phyloP scores from a whole-genome alignment of 495 filamentous ascomycete genomes.

The Chaetomium fimeti region DNA sequence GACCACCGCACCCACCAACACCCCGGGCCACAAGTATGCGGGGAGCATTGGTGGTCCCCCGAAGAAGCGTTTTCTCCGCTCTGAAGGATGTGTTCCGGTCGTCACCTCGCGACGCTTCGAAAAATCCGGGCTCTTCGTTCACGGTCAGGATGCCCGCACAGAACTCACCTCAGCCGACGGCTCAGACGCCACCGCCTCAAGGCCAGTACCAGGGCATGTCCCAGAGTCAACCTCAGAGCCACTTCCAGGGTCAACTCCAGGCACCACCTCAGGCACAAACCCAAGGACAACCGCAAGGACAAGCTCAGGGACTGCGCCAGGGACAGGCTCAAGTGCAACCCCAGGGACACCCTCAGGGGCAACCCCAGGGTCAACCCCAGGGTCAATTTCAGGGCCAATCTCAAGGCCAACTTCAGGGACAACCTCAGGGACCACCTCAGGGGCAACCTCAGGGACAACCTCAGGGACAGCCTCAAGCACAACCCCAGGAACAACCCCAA shows the following conservation, averaged over 20 bases:
- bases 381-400: too few species aligned
- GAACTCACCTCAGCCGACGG: not conserved
- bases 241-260: conserved; percentile 12
- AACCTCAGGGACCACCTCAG: not conserved
- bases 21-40: conserved; percentile 12
- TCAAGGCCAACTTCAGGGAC: too few species aligned
- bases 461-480: conserved; percentile 7
- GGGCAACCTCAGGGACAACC: conserved; percentile 4
- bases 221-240: conserved; percentile 8
- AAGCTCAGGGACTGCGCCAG: too few species aligned
- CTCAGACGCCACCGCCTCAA: conserved; percentile 13
- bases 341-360: conserved; percentile 17
- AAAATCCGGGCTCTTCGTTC: conserved; percentile 15
- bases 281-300: too few species aligned
- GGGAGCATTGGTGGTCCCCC: conserved; percentile 24
- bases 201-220: conserved; percentile 11
- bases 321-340: not conserved
- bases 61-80: conserved; percentile 39
- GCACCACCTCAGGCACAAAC: too few species aligned
- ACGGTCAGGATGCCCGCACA: conserved; percentile 16
- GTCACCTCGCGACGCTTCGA: conserved; percentile 6
- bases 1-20: conserved; percentile 27
- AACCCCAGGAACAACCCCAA: conserved; percentile 9
- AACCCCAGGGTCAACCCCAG: too few species aligned
- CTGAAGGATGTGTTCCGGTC: conserved; percentile 34